These are phyloP conservation scores for Ganoderma lingzhi DNA, from an alignment of 1,284 basidiomycete species.

Conservation along the genomic window DNA sequence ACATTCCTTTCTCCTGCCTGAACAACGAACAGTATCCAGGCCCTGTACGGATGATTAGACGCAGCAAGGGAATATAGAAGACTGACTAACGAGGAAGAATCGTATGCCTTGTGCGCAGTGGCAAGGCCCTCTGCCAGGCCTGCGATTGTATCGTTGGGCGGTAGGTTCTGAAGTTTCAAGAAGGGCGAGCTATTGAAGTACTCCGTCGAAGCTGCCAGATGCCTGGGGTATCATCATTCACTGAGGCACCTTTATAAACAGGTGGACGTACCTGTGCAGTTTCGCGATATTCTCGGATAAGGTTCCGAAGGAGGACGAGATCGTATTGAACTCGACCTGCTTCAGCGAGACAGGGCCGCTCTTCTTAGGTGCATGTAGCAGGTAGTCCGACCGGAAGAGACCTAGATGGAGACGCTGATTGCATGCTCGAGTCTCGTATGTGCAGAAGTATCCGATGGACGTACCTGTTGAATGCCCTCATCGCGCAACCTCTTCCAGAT, in stretches of 20 bases:
- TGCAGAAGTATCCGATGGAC: neutral
- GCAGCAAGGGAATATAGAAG: conserved; percentile 4
- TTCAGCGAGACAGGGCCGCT: conserved; percentile 68
- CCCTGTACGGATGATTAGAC: conserved; percentile 46
- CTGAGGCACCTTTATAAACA: conserved; percentile 1
- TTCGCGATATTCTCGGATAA: conserved; percentile 79
- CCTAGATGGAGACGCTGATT: conserved; percentile 85
- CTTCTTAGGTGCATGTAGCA: conserved; percentile 71
- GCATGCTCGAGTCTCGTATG: conserved; percentile 5
- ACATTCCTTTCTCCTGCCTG: conserved; percentile 94
- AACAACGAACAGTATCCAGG: conserved; percentile 87
- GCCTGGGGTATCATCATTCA: conserved; percentile 50
- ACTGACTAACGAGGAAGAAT: conserved; percentile 52
- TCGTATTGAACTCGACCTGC: conserved; percentile 99
- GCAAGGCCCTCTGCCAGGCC: conserved; percentile 83
- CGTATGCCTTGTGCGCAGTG: conserved; percentile 82
- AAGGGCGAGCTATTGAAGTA: conserved; percentile 71
- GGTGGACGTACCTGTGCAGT: conserved; percentile 74
- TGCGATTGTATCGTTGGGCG: conserved; percentile 76
- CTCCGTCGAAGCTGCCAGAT: conserved; percentile 68
- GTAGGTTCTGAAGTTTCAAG: conserved; percentile 69
- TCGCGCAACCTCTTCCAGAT: conserved; percentile 84
- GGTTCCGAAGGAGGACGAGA: conserved; percentile 90
- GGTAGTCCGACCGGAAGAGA: conserved; percentile 96
- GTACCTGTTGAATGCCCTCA: conserved; percentile 58